phyloP scores from a whole-genome alignment of 2,329 filamentous ascomycete genomes.

The Monilinia vaccinii-corymbosi region DNA sequence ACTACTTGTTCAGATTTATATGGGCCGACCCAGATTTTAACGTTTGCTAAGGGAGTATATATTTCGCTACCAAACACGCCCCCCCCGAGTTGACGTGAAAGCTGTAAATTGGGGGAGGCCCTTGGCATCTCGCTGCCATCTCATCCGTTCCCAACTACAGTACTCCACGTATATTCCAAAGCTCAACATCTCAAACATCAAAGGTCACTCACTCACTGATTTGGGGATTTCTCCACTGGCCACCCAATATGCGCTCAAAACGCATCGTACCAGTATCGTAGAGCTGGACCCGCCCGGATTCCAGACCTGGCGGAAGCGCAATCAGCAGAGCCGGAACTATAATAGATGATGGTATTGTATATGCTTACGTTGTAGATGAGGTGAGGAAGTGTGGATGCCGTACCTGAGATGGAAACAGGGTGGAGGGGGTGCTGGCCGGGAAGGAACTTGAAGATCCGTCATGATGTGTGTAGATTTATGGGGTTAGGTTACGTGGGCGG shows the following conservation, averaged over 20 bases:
- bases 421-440: slow-evolving; percentile 1
- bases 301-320: not conserved
- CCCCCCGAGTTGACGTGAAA: too few species aligned
- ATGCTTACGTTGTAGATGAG: not conserved
- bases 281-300: slow-evolving; percentile 1
- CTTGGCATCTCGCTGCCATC: too few species aligned
- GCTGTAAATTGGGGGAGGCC: too few species aligned
- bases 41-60: too few species aligned
- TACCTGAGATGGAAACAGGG: slow-evolving; percentile 5
- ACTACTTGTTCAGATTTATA: too few species aligned
- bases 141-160: not conserved
- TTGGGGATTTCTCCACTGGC: not conserved
- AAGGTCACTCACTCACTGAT: not conserved
- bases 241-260: not conserved
- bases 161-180: slow-evolving; percentile 2
- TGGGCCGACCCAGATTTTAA: too few species aligned
- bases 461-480: slow-evolving; percentile 1
- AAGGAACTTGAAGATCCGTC: not conserved
- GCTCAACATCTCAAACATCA: not conserved
- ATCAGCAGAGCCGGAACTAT: not conserved
- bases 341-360: not conserved
- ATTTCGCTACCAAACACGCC: too few species aligned
- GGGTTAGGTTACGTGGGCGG: not conserved
- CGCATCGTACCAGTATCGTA: not conserved
- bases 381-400: slow-evolving; percentile 1